Percentiles rank a stretch among this genome's conserved stretches.
Evolutionary conservation across 768 basidiomycete genomes (phyloP).

Genomic region (Boletus rubropictus): DNA sequence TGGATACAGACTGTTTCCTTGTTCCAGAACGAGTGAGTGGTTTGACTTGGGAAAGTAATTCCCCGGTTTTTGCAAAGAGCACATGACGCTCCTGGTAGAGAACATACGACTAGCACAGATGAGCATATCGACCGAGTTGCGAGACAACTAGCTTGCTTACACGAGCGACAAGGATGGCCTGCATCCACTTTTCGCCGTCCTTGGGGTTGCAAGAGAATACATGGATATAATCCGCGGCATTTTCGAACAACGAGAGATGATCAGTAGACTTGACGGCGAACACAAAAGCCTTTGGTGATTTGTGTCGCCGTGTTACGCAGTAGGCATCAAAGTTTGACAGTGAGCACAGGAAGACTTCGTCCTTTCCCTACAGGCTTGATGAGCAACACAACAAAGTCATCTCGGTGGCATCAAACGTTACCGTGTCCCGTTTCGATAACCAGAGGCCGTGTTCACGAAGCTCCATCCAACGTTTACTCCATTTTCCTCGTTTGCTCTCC

Average conservation of each 20-base stretch:
- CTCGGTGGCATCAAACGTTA: constrained; percentile 32
- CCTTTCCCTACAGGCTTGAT: constrained; percentile 59
- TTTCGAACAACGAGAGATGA: constrained; percentile 80
- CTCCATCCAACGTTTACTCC: constrained; percentile 89
- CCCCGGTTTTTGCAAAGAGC: constrained; percentile 32
- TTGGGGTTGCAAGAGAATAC: constrained; percentile 72
- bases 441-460: constrained; percentile 82
- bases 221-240: constrained; percentile 82
- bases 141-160: constrained; percentile 38
- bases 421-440: constrained; percentile 85
- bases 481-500: constrained; percentile 90
- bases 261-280: constrained; percentile 90
- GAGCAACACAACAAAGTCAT: constrained; percentile 1
- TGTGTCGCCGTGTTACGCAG: constrained; percentile 65
- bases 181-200: constrained; percentile 74
- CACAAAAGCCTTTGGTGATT: constrained; percentile 77
- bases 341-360: constrained; percentile 75
- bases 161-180: constrained; percentile 74
- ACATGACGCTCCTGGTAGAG: constrained; percentile 75
- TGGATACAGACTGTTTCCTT: constrained; percentile 32
- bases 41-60: constrained; percentile 25
- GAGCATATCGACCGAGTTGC: background rate
- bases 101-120: constrained; percentile 62
- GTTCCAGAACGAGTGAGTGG: constrained; percentile 34
- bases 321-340: constrained; percentile 89